Base-by-base conservation (phyloP, 768 basidiomycete genomes). In the Zangia roseola region DNA sequence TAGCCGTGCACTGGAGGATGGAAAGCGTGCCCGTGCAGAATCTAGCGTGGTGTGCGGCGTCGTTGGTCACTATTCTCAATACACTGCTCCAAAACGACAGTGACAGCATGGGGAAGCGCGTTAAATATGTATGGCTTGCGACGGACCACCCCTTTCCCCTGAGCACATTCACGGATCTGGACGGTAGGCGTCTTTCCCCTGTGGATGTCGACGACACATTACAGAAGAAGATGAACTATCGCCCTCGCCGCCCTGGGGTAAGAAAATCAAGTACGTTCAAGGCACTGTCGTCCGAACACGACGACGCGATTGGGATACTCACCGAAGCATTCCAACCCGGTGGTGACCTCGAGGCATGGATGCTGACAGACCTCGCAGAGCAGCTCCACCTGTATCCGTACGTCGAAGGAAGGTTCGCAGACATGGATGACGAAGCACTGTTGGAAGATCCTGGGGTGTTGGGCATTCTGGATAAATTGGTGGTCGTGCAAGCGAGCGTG, bases 1-100 rank as follows among this genome's bases (percentile, higher is more conserved):
- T 77, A 4, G 75, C 71, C 0, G 72, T 85, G 8, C 78, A 83
- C 55, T 85, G 80, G 82, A 67, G 77, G 19, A 79, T 79, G 71
- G 80, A 83, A 53, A 76, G 71, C 14, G 67, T 82, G 44, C 59
- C 74, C 1, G 58, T 70, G 1, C 62, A 67, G 17, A 57, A 69
- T 31, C 67, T 83, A 7, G 61, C 68, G 0, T 71, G 73, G 33
- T 84, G 83, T 56, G 79, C 79, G 0, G 65, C 72, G 39, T 72
- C 74, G 1, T 70, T 85, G 37, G 68, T 83, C 33, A 69, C 72
- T 37, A 66, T 69, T 6, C 67, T 84, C 23, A 53, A 58, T 2
- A 49, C 60, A 10, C 44, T 74, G n/a, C 65, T 74, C 21, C 60
- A 62, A n/a, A 52, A 65, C 2, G 49, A 69, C 14, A 53, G 53